A percentile compares a stretch with the other conserved stretches of the same genome.
Conservation (phyloP, 352 stramenopile species). For the Phytophthora tubulina region DNA sequence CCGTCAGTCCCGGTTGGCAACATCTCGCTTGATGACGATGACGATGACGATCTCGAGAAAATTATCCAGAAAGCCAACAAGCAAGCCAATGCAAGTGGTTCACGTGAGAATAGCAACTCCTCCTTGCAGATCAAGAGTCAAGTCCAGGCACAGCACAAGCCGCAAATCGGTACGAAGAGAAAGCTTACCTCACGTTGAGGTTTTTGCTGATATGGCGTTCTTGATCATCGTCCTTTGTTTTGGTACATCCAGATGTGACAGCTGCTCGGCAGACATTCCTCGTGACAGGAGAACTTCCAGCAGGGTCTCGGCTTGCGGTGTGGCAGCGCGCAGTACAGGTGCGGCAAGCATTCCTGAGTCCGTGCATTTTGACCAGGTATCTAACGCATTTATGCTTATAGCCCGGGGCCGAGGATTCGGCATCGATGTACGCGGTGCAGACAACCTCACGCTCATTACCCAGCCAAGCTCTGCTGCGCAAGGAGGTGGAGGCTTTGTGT, state of each 20-base stretch:
- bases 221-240: constrained; percentile 8
- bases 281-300: constrained; percentile 47
- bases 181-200: background rate
- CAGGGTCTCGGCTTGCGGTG: constrained; percentile 54
- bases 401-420: constrained; percentile 45
- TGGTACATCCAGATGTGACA: constrained; percentile 43
- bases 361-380: background rate
- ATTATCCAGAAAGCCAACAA: constrained; percentile 69
- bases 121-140: constrained; percentile 79
- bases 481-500: constrained; percentile 78
- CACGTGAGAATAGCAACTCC: constrained; percentile 66
- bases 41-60: constrained; percentile 67
- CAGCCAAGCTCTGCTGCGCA: constrained; percentile 63
- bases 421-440: constrained; percentile 79
- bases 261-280: constrained; percentile 45
- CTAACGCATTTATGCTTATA: constrained; percentile 17
- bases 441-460: constrained; percentile 67
- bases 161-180: constrained; percentile 39
- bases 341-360: background rate
- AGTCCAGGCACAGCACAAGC: constrained; percentile 37
- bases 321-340: constrained; percentile 71
- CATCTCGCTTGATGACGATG: constrained; percentile 60
- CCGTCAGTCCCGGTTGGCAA: constrained; percentile 5
- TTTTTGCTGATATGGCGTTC: background rate
- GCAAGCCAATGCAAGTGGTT: constrained; percentile 44